Percentiles rank a stretch among this genome's conserved stretches.
Evolutionary conservation across 805 yeast species (phyloP).

Genomic region (Saccharomycopsis vini): DNA sequence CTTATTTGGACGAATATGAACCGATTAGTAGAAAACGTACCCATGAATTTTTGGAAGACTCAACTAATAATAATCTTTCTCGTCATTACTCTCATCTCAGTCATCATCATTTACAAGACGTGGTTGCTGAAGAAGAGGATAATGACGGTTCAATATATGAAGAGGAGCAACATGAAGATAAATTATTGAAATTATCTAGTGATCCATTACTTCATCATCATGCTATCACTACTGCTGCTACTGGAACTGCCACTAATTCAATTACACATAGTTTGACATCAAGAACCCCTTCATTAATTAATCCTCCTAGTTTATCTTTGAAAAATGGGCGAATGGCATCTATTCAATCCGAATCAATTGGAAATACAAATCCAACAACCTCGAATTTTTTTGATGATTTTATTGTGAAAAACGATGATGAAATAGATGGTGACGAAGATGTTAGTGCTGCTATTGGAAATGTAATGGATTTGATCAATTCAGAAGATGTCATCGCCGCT

Average conservation of each 20-base stretch:
- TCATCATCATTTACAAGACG: background rate
- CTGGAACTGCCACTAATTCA: background rate
- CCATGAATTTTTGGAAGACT: slow-evolving; percentile 15
- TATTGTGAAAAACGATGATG: background rate
- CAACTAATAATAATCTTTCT: background rate
- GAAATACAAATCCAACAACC: background rate
- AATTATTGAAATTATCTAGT: slow-evolving; percentile 1
- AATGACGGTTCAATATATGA: background rate
- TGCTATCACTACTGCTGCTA: too few species aligned
- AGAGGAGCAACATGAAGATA: background rate
- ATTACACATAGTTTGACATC: background rate
- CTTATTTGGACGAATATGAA: slow-evolving; percentile 2
- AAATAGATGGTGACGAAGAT: slow-evolving; percentile 8
- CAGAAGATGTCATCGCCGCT: background rate
- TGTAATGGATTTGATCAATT: too few species aligned
- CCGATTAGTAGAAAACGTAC: slow-evolving; percentile 17
- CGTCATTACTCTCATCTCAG: background rate
- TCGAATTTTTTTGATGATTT: slow-evolving; percentile 12
- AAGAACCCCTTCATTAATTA: background rate
- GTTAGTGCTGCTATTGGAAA: too few species aligned
- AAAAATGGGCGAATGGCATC: too few species aligned
- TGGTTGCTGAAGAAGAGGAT: background rate
- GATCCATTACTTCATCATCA: slow-evolving; percentile 2
- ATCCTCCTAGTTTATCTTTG: background rate
- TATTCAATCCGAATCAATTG: too few species aligned